Evolutionary conservation across 139 green algal genomes (phyloP).

Genomic region (Chlamydomonas asymmetrica): DNA sequence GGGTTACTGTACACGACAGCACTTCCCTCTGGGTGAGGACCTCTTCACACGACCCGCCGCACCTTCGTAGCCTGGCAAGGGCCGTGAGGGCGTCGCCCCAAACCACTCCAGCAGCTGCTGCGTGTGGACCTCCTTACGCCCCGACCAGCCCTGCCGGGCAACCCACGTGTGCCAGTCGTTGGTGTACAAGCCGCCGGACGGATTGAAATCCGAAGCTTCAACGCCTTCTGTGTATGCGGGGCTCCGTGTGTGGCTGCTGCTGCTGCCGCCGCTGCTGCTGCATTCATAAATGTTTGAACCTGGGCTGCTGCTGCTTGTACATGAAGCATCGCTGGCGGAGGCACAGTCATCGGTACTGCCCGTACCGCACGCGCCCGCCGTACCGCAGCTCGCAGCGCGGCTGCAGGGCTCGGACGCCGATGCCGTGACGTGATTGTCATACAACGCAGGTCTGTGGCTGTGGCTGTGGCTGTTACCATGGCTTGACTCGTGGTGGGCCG

Average conservation of each 20-base stretch:
- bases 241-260: constrained; percentile 8
- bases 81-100: constrained; percentile 34
- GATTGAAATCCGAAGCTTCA: no score
- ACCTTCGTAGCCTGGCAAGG: constrained; percentile 27
- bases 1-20: neutral
- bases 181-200: no score
- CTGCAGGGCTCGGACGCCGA: no score
- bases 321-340: neutral
- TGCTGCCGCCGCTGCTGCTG: constrained; percentile 12
- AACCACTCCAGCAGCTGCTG: constrained; percentile 66
- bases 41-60: neutral
- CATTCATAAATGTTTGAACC: neutral
- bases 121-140: constrained; percentile 29
- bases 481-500: neutral
- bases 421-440: no score
- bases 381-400: neutral
- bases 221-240: no score
- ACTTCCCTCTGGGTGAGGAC: neutral
- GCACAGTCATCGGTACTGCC: neutral
- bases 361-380: no score
- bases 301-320: neutral
- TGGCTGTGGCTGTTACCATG: no score
- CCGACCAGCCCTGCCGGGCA: constrained; percentile 27
- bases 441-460: no score
- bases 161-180: constrained; percentile 47